Evolutionary conservation across 2,329 filamentous ascomycete genomes (phyloP).

Genomic region (Aspergillus neotritici): DNA sequence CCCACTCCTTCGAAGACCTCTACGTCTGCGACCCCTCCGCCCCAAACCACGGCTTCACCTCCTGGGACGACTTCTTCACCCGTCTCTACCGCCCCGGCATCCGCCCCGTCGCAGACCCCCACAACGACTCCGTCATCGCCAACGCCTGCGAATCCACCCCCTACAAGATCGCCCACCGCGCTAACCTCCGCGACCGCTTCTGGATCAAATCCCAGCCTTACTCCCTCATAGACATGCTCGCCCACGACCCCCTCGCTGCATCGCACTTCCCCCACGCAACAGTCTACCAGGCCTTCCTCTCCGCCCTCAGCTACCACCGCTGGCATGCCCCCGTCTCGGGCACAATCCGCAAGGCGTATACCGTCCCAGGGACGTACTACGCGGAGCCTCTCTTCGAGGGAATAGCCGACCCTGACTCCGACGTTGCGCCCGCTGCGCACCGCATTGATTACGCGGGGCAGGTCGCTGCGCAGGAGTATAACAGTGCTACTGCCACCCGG

Average conservation of each 20-base stretch:
- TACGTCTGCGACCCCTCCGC: conserved; percentile 15
- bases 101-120: conserved; percentile 55
- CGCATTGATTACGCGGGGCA: conserved; percentile 47
- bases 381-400: conserved; percentile 55
- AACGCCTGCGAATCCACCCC: conserved; percentile 61
- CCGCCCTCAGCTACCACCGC: conserved; percentile 61
- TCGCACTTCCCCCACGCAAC: conserved; percentile 55
- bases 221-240: conserved; percentile 59
- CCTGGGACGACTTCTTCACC: conserved; percentile 67
- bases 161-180: conserved; percentile 47
- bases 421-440: conserved; percentile 22
- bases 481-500: conserved; percentile 53
- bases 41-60: conserved; percentile 50
- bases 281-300: conserved; percentile 65
- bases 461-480: conserved; percentile 49
- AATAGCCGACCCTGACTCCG: conserved; percentile 38
- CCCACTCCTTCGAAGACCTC: conserved; percentile 14
- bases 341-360: conserved; percentile 46
- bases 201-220: conserved; percentile 66
- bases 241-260: conserved; percentile 43
- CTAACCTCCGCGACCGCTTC: conserved; percentile 55
- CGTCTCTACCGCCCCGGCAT: conserved; percentile 49
- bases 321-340: conserved; percentile 65
- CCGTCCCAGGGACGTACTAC: conserved; percentile 55
- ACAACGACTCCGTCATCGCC: conserved; percentile 45